Base-by-base conservation (phyloP, 495 filamentous ascomycete species). In the Penicillium maclennaniae region DNA sequence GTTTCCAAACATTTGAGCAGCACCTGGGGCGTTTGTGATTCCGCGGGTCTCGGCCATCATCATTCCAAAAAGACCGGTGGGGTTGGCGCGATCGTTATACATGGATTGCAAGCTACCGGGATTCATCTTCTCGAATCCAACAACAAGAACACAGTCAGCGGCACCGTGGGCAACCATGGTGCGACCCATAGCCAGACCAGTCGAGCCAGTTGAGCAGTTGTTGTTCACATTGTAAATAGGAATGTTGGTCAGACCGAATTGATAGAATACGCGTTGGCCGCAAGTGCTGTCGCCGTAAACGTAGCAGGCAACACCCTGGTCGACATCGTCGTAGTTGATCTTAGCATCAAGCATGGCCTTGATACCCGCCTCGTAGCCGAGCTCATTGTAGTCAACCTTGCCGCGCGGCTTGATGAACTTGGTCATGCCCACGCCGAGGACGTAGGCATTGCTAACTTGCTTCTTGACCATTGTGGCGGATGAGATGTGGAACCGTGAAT, bases 171-270 rank as follows among this genome's bases (percentile, higher is more conserved):
- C 76, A 55, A 97, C 88, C 74, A 93, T 76, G 28, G 84, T 87
- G 26, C 91, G 80, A 4, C 83, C 93, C 83, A 97, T 85, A 57
- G 84, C 81, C 39, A 97, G 72, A 23, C 93, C 93, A 0, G 93
- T 96, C 0, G 84, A 87, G 3, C 93, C 93, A 1, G 93, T 97
- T 0, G 88, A 87, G 79, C 93, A 98, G 75, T 97, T 97, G 78
- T 98, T 98, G 80, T 96, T 96, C 64, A 95, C 89, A 65, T 97
- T 97, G 78, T 92, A 88, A 67, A 97, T 91, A 55, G 93, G 93
- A 58, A 96, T 97, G 61, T 86, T 78, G 28, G 90, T 97, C 83
- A 97, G 91, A 69, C 93, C 93, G 69, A 97, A 96, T 73, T 98
- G 93, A 71, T 98, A 98, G 76, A 98, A 97, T 56, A 97, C 91